Conservation (phyloP, 495 filamentous ascomycete genomes). For the Durotheca rogersii region DNA sequence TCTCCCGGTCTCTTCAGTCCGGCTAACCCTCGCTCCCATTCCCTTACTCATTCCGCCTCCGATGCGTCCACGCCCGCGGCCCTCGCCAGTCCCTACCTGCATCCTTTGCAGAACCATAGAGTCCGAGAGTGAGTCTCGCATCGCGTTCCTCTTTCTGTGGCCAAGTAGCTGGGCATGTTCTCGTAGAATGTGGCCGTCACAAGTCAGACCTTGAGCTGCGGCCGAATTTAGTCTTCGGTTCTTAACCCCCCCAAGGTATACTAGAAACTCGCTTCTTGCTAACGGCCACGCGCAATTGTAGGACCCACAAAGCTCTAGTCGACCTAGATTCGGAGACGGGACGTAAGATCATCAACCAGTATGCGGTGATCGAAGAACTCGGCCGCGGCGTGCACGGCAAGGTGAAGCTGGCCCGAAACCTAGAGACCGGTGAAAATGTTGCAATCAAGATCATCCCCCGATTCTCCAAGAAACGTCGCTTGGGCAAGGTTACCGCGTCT, state of each 20-base stretch:
- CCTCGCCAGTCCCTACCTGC: slow-evolving; percentile 58
- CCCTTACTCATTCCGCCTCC: slow-evolving; percentile 42
- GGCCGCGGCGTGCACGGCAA: slow-evolving; percentile 95
- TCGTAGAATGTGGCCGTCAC: neutral
- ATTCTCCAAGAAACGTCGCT: slow-evolving; percentile 85
- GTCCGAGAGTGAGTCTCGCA: slow-evolving; percentile 54
- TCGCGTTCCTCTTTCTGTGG: neutral
- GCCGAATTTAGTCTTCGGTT: slow-evolving; percentile 3
- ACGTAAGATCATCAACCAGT: slow-evolving; percentile 94
- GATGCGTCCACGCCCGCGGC: slow-evolving; percentile 50
- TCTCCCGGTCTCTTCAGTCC: slow-evolving; percentile 69
- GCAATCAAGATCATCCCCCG: slow-evolving; percentile 98
- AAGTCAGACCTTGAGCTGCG: neutral
- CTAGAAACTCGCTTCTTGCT: slow-evolving; percentile 3
- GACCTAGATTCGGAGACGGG: slow-evolving; percentile 85
- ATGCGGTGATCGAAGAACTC: slow-evolving; percentile 93
- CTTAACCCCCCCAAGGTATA: slow-evolving; percentile 1
- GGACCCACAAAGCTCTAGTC: slow-evolving; percentile 83
- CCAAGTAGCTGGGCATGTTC: neutral
- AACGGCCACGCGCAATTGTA: slow-evolving; percentile 28
- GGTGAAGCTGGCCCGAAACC: slow-evolving; percentile 86
- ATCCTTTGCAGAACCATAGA: slow-evolving; percentile 63
- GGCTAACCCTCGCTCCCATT: slow-evolving; percentile 42
- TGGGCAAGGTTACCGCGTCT: slow-evolving; percentile 67
- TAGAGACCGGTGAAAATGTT: slow-evolving; percentile 74